Evolutionary conservation across 805 yeast genomes (phyloP).

Genomic region (Teunomyces aglyptinius): DNA sequence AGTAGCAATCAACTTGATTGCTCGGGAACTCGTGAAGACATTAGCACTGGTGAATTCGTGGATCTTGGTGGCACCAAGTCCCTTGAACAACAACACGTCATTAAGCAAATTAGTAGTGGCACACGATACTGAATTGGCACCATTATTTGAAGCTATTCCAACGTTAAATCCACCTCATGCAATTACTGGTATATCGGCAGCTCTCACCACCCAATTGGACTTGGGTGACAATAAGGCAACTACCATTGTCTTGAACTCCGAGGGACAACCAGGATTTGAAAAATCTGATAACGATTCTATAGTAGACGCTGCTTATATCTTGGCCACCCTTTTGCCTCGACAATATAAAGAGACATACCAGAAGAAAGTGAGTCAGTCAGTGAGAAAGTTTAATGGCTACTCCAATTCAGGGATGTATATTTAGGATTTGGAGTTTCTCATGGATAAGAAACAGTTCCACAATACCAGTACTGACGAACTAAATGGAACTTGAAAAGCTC

Average conservation of each 20-base stretch:
- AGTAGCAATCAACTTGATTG: constrained; percentile 31
- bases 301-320: constrained; percentile 26
- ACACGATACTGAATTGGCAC: constrained; percentile 3
- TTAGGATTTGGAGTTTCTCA: constrained; percentile 50
- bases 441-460: constrained; percentile 91
- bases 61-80: constrained; percentile 38
- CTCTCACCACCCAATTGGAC: constrained; percentile 29
- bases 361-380: constrained; percentile 17
- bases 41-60: constrained; percentile 15
- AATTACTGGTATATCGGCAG: constrained; percentile 57
- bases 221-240: constrained; percentile 6
- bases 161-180: constrained; percentile 58
- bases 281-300: constrained; percentile 46
- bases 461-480: constrained; percentile 81
- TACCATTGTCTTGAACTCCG: constrained; percentile 47
- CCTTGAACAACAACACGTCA: constrained; percentile 29
- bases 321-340: constrained; percentile 7
- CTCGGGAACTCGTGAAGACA: constrained; percentile 14
- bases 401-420: constrained; percentile 28
- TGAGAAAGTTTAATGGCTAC: constrained; percentile 22
- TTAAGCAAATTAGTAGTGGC: constrained; percentile 21
- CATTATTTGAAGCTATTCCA: constrained; percentile 15
- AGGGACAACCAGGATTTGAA: constrained; percentile 62
- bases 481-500: constrained; percentile 83
- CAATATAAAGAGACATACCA: constrained; percentile 8